Evolutionary conservation across 2,329 filamentous ascomycete genomes (phyloP), one percentile per base, ranked within the genome.

Genomic region (Trichoderma arundinaceum): DNA sequence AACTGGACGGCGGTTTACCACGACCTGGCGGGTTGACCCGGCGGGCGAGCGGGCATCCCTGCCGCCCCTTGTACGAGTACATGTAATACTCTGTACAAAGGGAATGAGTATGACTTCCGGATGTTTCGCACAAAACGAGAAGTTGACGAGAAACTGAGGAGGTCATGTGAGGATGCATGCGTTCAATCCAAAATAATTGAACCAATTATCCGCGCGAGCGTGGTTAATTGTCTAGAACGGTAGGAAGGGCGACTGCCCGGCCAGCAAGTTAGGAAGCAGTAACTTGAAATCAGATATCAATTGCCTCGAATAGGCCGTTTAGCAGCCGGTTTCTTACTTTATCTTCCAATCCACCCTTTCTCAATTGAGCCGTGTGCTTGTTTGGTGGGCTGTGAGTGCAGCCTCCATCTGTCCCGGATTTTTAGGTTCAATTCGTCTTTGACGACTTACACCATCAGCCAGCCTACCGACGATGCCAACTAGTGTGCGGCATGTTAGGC

Each of bases 401-500:
- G 63, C 54, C 56, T 60, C 56, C 52, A 22, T 32, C 38, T 59
- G 39, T 39, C n/a, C 49, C 39, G 6, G 59, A 22, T n/a, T 9
- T 46, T n/a, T 15, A 43, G 44, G 15, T 49, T 39, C 35, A 19
- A 38, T 28, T 53, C 28, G 12, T 41, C 38, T 51, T 41, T 32
- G 17, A 22, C 35, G 13, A 17, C 39, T 53, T 53, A 62, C 59
- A 35, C 2, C 38, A 12, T 15, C 39, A 53, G 28, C 28, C n/a
- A 53, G 28, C 28, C 12, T 62, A 32, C 15, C 28, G 13, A 62
- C 52, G 49, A 62, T 62, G 59, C 59, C 59, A n/a, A 43, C 51
- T 38, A 39, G 38, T 43, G 22, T 62, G n/a, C 44, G 59, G 59
- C 74, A 79, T 43, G 22, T 62, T 22, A 53, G 59, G 59, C 74